phyloP scores from a whole-genome alignment of 2,329 filamentous ascomycete species.

The Shiraia sp. region DNA sequence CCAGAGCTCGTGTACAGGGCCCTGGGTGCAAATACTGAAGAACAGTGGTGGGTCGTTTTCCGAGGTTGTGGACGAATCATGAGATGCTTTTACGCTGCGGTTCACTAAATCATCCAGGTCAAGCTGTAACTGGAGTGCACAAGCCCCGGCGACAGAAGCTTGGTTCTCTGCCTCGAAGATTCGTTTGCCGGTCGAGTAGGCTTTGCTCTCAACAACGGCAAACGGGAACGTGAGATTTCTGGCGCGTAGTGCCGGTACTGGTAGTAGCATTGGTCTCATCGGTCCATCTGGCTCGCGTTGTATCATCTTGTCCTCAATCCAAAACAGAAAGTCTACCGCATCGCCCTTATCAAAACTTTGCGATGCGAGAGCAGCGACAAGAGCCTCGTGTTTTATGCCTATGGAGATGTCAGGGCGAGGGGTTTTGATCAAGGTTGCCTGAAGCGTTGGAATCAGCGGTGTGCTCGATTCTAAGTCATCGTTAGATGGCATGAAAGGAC shows the following conservation, averaged over 20 bases:
- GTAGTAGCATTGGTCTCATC: conserved; percentile 8
- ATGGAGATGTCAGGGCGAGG: conserved; percentile 9
- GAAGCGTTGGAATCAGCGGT: conserved; percentile 27
- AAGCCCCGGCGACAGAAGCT: conserved; percentile 16
- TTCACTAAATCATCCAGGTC: conserved; percentile 7
- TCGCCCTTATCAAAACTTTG: conserved; percentile 6
- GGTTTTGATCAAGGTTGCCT: conserved; percentile 6
- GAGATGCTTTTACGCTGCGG: conserved; percentile 2
- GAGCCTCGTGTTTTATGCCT: conserved; percentile 9
- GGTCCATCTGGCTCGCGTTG: conserved; percentile 3
- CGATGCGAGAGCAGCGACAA: conserved; percentile 12
- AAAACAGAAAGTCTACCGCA: conserved; percentile 2
- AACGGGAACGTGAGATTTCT: conserved; percentile 11
- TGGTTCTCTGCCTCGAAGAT: conserved; percentile 22
- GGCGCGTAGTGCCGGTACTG: conserved; percentile 7
- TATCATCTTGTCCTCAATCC: conserved; percentile 11
- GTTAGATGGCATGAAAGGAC: conserved; percentile 1
- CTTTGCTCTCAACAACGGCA: conserved; percentile 15
- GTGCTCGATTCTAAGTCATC: conserved; percentile 1
- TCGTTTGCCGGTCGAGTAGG: conserved; percentile 15
- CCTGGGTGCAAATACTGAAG: conserved; percentile 27
- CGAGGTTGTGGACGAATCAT: conserved; percentile 4
- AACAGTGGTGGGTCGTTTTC: conserved; percentile 14
- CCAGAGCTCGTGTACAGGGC: conserved; percentile 27
- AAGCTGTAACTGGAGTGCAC: conserved; percentile 12